Evolutionary conservation across 257 asterid species (phyloP).

Genomic region (Linaria vulgaris): DNA sequence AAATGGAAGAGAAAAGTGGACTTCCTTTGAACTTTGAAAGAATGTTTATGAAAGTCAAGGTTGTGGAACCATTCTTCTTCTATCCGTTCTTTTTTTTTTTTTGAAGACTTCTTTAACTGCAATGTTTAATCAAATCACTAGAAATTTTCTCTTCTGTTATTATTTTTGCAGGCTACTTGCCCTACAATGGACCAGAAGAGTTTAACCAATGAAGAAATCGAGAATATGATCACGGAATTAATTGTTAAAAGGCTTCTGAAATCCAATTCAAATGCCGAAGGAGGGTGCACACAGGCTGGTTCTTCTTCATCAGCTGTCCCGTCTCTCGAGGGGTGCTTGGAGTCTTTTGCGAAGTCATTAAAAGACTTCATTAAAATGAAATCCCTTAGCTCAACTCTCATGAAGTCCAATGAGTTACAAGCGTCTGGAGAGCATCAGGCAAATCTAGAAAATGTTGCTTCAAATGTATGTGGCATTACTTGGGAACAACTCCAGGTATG

Average conservation of each 20-base stretch:
- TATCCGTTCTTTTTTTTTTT: conserved; percentile 1
- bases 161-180: conserved; percentile 77
- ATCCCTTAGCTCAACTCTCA: conserved; percentile 36
- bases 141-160: conserved; percentile 22
- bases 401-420: conserved; percentile 37
- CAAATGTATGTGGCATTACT: conserved; percentile 71
- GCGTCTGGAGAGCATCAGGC: conserved; percentile 36
- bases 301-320: conserved; percentile 32
- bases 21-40: conserved; percentile 81
- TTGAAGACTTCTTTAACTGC: conserved; percentile 10
- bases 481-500: conserved; percentile 69
- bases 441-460: conserved; percentile 48
- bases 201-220: conserved; percentile 50
- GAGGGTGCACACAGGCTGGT: conserved; percentile 36
- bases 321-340: conserved; percentile 59
- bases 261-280: conserved; percentile 43
- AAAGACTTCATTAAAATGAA: conserved; percentile 48
- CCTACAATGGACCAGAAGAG: conserved; percentile 64
- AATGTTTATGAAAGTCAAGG: conserved; percentile 91
- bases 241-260: conserved; percentile 48
- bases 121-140: conserved; percentile 13
- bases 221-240: conserved; percentile 27
- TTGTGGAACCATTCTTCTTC: conserved; percentile 26
- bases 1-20: conserved; percentile 92
- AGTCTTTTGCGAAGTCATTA: conserved; percentile 61